phyloP scores from a whole-genome alignment of 31 red algal species.

The Endocladia muricata region DNA sequence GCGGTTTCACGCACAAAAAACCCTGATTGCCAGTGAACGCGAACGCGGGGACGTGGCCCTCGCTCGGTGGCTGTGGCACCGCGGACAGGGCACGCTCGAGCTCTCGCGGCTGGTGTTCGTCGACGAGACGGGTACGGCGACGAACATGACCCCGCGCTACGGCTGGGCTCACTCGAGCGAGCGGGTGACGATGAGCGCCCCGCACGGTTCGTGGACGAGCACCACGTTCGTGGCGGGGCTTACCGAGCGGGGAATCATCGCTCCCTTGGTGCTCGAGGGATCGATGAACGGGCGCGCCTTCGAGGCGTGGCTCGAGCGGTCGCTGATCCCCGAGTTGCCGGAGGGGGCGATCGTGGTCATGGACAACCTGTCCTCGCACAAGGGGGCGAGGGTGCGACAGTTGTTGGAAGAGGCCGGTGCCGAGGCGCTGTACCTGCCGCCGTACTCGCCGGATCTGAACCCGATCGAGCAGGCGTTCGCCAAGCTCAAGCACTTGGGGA shows the following conservation, averaged over 20 bases:
- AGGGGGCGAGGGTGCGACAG: background rate
- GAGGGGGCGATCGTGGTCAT: background rate
- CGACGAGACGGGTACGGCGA: too few relatives aligned
- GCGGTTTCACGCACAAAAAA: too few relatives aligned
- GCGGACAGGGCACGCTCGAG: too few relatives aligned
- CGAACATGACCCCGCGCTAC: too few relatives aligned
- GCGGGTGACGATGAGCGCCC: too few relatives aligned
- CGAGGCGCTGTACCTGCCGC: background rate
- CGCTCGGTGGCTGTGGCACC: too few relatives aligned
- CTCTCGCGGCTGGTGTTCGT: too few relatives aligned
- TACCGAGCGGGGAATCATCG: background rate
- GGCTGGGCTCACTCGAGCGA: too few relatives aligned
- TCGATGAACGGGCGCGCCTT: background rate
- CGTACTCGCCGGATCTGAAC: slow-evolving; percentile 1
- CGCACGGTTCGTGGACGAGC: background rate
- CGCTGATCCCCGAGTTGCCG: background rate
- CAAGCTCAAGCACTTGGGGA: too few relatives aligned
- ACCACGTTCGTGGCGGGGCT: background rate
- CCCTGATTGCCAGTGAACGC: too few relatives aligned
- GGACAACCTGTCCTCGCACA: background rate
- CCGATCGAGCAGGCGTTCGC: background rate
- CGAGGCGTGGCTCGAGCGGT: background rate
- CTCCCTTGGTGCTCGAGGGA: background rate
- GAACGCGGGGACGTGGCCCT: too few relatives aligned
- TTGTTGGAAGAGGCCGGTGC: background rate